Evolutionary conservation across 495 filamentous ascomycete genomes (phyloP).

Genomic region (Aspergillus sclerotioniger): DNA sequence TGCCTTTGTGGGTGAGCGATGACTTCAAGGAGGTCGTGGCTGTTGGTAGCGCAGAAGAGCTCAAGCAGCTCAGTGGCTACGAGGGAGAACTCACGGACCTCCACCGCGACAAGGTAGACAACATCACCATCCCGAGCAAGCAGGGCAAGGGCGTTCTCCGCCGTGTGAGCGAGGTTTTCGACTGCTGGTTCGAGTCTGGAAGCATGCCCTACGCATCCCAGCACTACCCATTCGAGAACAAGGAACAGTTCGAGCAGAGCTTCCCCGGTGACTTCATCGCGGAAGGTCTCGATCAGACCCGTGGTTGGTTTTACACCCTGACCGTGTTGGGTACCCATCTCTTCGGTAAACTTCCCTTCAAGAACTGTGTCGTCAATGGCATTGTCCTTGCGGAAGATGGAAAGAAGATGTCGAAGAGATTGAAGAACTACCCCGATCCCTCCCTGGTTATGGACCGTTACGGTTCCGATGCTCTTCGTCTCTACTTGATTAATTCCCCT

Average conservation of each 20-base stretch:
- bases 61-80: conserved; percentile 84
- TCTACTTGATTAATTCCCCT: conserved; percentile 97
- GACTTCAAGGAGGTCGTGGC: conserved; percentile 85
- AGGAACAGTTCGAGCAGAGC: conserved; percentile 72
- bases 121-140: conserved; percentile 94
- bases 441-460: conserved; percentile 79
- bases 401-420: conserved; percentile 98
- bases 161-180: conserved; percentile 88
- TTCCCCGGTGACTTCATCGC: conserved; percentile 98
- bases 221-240: conserved; percentile 95
- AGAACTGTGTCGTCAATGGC: conserved; percentile 96
- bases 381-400: conserved; percentile 95
- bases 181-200: conserved; percentile 95
- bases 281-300: conserved; percentile 90
- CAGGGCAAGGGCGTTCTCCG: conserved; percentile 81
- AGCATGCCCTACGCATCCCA: conserved; percentile 94
- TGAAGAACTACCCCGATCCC: conserved; percentile 98
- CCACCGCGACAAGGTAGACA: conserved; percentile 90
- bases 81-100: conserved; percentile 84
- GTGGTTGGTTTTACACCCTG: conserved; percentile 98
- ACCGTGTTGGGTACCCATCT: conserved; percentile 88
- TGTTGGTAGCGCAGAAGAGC: conserved; percentile 79
- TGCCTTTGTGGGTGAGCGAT: conserved; percentile 90
- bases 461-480: conserved; percentile 87
- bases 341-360: conserved; percentile 85